phyloP scores from a whole-genome alignment of 768 basidiomycete species.

The Lactifluus subvellereus region DNA sequence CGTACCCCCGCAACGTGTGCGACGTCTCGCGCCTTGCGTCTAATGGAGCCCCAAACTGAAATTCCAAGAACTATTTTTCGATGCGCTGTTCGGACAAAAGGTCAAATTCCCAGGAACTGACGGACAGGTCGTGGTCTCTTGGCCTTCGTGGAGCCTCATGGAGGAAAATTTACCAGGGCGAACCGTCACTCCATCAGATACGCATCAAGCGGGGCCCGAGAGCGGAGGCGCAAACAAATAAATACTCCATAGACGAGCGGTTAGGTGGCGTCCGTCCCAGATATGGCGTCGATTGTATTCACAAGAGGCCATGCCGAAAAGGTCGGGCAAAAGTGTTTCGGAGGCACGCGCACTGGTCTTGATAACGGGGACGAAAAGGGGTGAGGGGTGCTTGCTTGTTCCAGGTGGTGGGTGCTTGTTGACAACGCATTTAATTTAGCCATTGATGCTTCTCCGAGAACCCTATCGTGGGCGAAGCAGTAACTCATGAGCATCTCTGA shows the following conservation, averaged over 20 bases:
- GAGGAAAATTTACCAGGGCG: background rate
- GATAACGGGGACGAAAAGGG: background rate
- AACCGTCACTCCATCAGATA: background rate
- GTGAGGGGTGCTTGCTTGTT: background rate
- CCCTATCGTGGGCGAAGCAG: background rate
- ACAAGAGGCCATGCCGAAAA: background rate
- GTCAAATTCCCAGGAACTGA: background rate
- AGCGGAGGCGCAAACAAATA: background rate
- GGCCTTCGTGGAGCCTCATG: background rate
- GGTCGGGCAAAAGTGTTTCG: background rate
- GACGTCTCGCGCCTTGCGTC: background rate
- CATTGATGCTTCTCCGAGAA: background rate
- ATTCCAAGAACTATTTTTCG: constrained; percentile 1
- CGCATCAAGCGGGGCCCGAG: background rate
- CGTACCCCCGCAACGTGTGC: constrained; percentile 7
- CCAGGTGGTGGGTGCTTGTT: constrained; percentile 1
- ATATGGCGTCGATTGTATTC: background rate
- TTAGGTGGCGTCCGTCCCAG: constrained; percentile 9
- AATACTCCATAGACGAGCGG: background rate
- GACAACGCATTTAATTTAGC: background rate
- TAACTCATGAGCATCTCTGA: background rate
- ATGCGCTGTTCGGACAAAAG: background rate
- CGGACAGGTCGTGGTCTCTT: background rate
- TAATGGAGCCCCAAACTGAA: background rate
- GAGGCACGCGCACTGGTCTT: background rate